These are phyloP conservation scores for Cladophialophora immunda DNA, from an alignment of 2,329 filamentous ascomycete species.

Conservation along the genomic window DNA sequence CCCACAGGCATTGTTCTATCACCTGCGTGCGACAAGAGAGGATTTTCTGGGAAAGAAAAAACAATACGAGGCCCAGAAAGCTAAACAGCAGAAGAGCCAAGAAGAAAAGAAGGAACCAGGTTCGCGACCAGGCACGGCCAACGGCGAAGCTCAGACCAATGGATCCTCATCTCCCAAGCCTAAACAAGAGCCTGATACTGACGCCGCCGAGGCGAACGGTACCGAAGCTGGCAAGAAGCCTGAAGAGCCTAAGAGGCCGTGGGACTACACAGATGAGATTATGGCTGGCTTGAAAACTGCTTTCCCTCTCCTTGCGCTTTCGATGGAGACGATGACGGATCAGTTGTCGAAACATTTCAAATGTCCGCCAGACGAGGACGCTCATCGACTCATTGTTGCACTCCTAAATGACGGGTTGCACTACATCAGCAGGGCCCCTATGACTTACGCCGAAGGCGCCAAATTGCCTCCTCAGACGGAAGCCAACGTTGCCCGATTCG, in stretches of 20 bases:
- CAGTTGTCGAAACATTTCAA: conserved; percentile 99
- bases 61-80: conserved; percentile 41
- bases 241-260: conserved; percentile 76
- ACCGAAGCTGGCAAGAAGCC: conserved; percentile 35
- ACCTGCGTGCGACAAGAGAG: conserved; percentile 89
- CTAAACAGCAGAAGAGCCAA: conserved; percentile 32
- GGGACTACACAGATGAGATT: conserved; percentile 96
- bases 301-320: conserved; percentile 91
- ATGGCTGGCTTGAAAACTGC: conserved; percentile 95
- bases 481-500: conserved; percentile 94
- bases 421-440: conserved; percentile 87
- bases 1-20: conserved; percentile 94
- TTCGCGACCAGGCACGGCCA: conserved; percentile 54
- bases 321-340: conserved; percentile 99
- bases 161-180: conserved; percentile 49
- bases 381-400: conserved; percentile 96
- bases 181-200: conserved; percentile 64
- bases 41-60: conserved; percentile 95
- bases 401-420: conserved; percentile 93
- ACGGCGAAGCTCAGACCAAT: conserved; percentile 50
- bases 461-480: conserved; percentile 91
- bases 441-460: conserved; percentile 86
- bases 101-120: conserved; percentile 31
- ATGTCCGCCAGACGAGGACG: conserved; percentile 96
- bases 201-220: conserved; percentile 54